Conservation (phyloP, 306 rosid species). For the Casuarina equisetifolia region DNA sequence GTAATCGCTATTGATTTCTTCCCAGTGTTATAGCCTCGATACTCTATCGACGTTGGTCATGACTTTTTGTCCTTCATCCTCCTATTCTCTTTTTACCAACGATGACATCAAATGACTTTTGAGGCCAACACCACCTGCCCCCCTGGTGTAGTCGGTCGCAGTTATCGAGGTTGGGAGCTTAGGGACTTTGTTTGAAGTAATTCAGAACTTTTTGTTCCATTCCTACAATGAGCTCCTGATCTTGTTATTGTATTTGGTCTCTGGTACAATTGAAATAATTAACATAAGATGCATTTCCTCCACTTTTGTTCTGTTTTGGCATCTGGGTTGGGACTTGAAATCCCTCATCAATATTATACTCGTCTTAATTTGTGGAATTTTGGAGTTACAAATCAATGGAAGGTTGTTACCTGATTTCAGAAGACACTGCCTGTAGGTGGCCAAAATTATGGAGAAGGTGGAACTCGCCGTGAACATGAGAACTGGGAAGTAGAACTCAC, state of each 20-base stretch:
- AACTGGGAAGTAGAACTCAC: not conserved
- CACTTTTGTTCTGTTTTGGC: not conserved
- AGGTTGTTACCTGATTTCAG: not conserved
- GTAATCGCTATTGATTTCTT: not conserved
- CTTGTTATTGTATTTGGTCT: not conserved
- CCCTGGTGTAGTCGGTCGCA: not conserved
- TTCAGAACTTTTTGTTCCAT: not conserved
- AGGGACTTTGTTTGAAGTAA: not conserved
- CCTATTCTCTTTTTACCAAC: not conserved
- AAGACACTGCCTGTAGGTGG: slow-evolving; percentile 1
- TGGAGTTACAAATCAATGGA: not conserved
- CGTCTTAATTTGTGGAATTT: not conserved
- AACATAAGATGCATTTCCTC: not conserved
- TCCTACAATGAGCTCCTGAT: not conserved
- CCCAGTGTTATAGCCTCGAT: not conserved
- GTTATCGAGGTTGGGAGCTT: not conserved
- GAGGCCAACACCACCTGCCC: not conserved
- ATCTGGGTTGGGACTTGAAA: not conserved
- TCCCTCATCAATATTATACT: not conserved
- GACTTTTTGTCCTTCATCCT: not conserved
- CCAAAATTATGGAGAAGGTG: not conserved
- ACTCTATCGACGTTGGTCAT: not conserved
- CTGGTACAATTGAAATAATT: not conserved
- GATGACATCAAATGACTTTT: not conserved
- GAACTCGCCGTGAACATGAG: not conserved